Evolutionary conservation across 352 stramenopile species (phyloP).

Genomic region (Phytophthora colocasiae): DNA sequence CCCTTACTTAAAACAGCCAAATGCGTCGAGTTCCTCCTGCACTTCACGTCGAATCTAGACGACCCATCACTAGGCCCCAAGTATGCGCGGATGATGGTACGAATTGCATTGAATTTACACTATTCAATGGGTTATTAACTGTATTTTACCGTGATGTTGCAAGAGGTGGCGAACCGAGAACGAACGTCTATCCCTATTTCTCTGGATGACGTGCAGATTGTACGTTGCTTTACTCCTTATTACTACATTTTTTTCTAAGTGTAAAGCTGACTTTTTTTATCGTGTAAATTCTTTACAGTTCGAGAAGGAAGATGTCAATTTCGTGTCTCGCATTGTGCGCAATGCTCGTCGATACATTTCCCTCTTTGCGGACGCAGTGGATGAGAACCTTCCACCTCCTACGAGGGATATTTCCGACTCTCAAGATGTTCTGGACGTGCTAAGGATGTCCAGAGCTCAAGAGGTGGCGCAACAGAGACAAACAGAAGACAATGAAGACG

Average conservation of each 20-base stretch:
- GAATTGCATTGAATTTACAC: neutral
- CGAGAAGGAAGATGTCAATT: slow-evolving; percentile 77
- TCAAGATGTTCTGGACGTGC: slow-evolving; percentile 87
- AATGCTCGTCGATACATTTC: slow-evolving; percentile 91
- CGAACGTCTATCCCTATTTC: slow-evolving; percentile 79
- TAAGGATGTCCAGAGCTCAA: slow-evolving; percentile 79
- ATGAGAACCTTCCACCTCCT: slow-evolving; percentile 85
- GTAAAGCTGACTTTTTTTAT: slow-evolving; percentile 45
- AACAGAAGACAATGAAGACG: slow-evolving; percentile 37
- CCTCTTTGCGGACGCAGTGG: slow-evolving; percentile 89
- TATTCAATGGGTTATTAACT: slow-evolving; percentile 6
- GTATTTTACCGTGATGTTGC: slow-evolving; percentile 28
- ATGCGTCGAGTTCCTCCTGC: slow-evolving; percentile 75
- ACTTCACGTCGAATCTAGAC: slow-evolving; percentile 82
- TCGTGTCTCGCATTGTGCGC: slow-evolving; percentile 84
- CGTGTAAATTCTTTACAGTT: slow-evolving; percentile 47
- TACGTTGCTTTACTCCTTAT: slow-evolving; percentile 49
- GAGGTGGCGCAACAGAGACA: slow-evolving; percentile 70
- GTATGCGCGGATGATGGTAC: slow-evolving; percentile 84
- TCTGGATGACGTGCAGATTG: slow-evolving; percentile 83
- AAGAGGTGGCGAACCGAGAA: slow-evolving; percentile 91
- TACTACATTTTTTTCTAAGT: slow-evolving; percentile 28
- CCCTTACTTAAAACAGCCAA: slow-evolving; percentile 48
- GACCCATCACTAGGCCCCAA: slow-evolving; percentile 68
- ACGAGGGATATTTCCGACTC: slow-evolving; percentile 82